phyloP scores from a whole-genome alignment of 805 yeast genomes.

The Isabelozyma pseudorhagii region DNA sequence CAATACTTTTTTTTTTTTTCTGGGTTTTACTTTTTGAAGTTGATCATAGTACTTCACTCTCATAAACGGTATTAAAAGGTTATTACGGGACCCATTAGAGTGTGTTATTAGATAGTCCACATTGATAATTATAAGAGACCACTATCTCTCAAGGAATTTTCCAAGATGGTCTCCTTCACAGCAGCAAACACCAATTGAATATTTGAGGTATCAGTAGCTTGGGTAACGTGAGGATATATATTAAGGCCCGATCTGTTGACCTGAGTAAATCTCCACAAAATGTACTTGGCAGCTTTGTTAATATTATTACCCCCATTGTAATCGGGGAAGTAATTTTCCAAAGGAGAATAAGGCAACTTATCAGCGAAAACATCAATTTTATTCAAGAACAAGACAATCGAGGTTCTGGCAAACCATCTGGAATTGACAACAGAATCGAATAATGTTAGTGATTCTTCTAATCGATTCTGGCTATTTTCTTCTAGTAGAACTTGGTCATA shows the following conservation, averaged over 20 bases:
- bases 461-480: conserved; percentile 68
- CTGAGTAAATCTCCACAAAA: conserved; percentile 85
- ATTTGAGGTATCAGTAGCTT: conserved; percentile 90
- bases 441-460: conserved; percentile 77
- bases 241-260: conserved; percentile 78
- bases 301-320: conserved; percentile 88
- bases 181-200: conserved; percentile 84
- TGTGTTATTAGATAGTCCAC: not conserved
- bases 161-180: conserved; percentile 74
- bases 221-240: conserved; percentile 88
- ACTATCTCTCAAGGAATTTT: conserved; percentile 71
- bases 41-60: too few relatives aligned
- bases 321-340: conserved; percentile 83
- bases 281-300: conserved; percentile 87
- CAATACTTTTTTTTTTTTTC: not conserved
- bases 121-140: conserved; percentile 49
- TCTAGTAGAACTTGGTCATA: conserved; percentile 85
- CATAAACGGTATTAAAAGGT: too few relatives aligned
- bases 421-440: conserved; percentile 91
- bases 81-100: not conserved
- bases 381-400: conserved; percentile 81
- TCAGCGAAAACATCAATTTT: conserved; percentile 89
- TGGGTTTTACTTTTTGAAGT: too few relatives aligned
- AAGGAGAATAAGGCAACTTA: conserved; percentile 75
- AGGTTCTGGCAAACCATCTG: conserved; percentile 86